Percentiles rank a stretch among this genome's conserved stretches.
phyloP scores from a whole-genome alignment of 768 basidiomycete species.

The Hericium alpestre region DNA sequence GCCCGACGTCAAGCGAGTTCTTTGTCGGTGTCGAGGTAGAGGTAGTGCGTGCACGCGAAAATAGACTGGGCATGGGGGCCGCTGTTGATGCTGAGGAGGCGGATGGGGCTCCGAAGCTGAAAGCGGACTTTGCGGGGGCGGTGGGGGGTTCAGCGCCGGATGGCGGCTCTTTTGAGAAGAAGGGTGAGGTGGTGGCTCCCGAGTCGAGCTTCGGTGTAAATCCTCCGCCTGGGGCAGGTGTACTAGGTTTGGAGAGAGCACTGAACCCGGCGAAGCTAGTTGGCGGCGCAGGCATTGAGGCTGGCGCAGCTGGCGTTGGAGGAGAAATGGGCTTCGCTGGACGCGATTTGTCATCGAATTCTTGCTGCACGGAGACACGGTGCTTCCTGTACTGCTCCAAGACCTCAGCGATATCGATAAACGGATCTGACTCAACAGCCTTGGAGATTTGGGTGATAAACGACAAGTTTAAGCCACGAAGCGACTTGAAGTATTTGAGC shows the following conservation, averaged over 20 bases:
- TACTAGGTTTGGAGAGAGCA: conserved; percentile 20
- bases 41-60: conserved; percentile 57
- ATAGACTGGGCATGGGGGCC: conserved; percentile 57
- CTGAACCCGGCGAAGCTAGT: conserved; percentile 26
- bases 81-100: not conserved
- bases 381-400: conserved; percentile 50
- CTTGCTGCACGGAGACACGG: conserved; percentile 44
- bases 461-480: conserved; percentile 68
- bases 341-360: conserved; percentile 32
- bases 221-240: conserved; percentile 15
- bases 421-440: conserved; percentile 58
- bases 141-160: not conserved
- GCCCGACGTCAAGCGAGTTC: conserved; percentile 14
- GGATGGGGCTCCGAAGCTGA: conserved; percentile 5
- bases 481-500: conserved; percentile 51
- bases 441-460: conserved; percentile 48
- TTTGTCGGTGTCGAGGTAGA: conserved; percentile 29
- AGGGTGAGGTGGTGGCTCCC: conserved; percentile 12
- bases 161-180: not conserved
- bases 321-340: not conserved
- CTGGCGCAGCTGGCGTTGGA: conserved; percentile 1
- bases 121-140: conserved; percentile 3
- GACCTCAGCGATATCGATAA: conserved; percentile 47
- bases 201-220: conserved; percentile 10
- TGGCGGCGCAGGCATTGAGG: conserved; percentile 29